phyloP scores from a whole-genome alignment of 768 basidiomycete species.

The Leccinum fibrillosum region DNA sequence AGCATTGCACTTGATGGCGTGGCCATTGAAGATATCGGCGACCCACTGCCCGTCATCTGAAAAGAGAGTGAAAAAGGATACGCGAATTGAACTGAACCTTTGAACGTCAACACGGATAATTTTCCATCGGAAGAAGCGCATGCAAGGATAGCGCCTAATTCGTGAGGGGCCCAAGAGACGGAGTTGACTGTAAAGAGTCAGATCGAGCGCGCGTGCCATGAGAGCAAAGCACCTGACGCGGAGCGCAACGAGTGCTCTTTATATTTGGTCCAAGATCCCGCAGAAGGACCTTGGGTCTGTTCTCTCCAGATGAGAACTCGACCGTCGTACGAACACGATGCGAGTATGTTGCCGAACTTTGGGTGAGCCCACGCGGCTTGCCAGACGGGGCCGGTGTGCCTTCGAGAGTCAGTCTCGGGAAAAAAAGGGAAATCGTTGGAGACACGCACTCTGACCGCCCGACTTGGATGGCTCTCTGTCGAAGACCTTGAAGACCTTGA shows the following conservation, averaged over 20 bases:
- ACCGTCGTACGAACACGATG: slow-evolving; percentile 98
- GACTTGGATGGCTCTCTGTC: slow-evolving; percentile 77
- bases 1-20: slow-evolving; percentile 95
- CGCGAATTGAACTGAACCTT: slow-evolving; percentile 59
- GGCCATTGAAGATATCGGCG: slow-evolving; percentile 91
- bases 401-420: slow-evolving; percentile 25
- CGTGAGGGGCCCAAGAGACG: slow-evolving; percentile 98
- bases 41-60: slow-evolving; percentile 96
- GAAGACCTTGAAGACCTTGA: slow-evolving; percentile 93
- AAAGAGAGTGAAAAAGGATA: neutral
- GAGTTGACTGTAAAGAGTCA: slow-evolving; percentile 71
- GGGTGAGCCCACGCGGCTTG: slow-evolving; percentile 98
- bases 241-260: slow-evolving; percentile 94
- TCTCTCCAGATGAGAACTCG: slow-evolving; percentile 99
- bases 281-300: slow-evolving; percentile 48
- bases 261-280: slow-evolving; percentile 87
- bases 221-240: slow-evolving; percentile 70
- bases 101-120: slow-evolving; percentile 93
- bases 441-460: slow-evolving; percentile 64
- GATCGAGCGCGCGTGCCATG: neutral
- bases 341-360: slow-evolving; percentile 93
- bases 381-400: slow-evolving; percentile 98
- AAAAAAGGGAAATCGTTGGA: neutral
- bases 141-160: slow-evolving; percentile 92
- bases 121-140: slow-evolving; percentile 98